Evolutionary conservation across 768 basidiomycete species (phyloP), one percentile per base, ranked within the genome.

Genomic region (Phylloporus sp.): DNA sequence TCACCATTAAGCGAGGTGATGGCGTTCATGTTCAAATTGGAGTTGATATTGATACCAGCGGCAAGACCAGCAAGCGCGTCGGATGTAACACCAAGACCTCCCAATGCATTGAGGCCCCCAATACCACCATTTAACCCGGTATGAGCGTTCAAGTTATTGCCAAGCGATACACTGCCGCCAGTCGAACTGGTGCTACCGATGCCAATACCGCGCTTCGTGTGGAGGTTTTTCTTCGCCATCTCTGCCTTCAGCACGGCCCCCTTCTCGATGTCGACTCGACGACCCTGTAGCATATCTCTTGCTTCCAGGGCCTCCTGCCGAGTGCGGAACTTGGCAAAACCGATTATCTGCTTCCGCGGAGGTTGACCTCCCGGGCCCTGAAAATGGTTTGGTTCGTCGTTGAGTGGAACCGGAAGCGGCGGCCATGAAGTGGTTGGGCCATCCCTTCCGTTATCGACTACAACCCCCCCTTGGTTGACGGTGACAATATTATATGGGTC

Each of bases 221-320:
- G 95, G 31, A 99, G 68, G 61, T 99, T 98, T 79, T 99, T 99
- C 81, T 98, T 98, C 17, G 96, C 96, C 94, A 99, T 97, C 70
- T 98, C 96, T 18, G 95, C 96, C 67, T 97, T 98, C 31, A 99
- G 67, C 3, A 93, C 85, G 1, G 90, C 83, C 13, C 92, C 92
- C 59, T 91, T 92, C 67, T 97, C 89, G 26, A 88, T 81, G 59
- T 98, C 96, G 28, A 98, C 89, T 46, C 90, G 78, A 43, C 86
- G 76, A 6, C 95, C 93, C 63, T 94, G 92, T 6, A 99, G 72
- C 6, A 81, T 75, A 59, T 98, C 95, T 31, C 89, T 75, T 9
- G 96, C 96, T 11, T 81, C 80, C 2, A 96, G 65, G 0, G 96
- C 96, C 58, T 94, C 90, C 37, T 83, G 79, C 21, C 92, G 78